Evolutionary conservation across 2,329 filamentous ascomycete genomes (phyloP).

Genomic region (Penicillium brevicompactum): DNA sequence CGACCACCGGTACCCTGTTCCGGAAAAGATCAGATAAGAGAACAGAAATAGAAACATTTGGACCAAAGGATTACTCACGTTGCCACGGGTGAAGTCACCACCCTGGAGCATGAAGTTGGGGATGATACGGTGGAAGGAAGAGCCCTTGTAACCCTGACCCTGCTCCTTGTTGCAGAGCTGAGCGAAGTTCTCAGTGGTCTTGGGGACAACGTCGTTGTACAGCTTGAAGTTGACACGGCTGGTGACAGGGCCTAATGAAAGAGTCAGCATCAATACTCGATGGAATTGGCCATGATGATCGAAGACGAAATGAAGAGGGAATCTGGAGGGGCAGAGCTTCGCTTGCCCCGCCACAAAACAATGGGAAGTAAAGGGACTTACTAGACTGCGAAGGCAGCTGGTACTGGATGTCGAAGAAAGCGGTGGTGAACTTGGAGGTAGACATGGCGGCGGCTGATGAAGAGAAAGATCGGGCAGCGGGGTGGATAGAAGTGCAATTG

Average conservation of each 20-base stretch:
- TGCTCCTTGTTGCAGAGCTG: constrained; percentile 79
- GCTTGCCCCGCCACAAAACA: constrained; percentile 20
- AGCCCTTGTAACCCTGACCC: constrained; percentile 80
- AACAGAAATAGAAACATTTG: background rate
- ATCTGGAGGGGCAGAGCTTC: constrained; percentile 10
- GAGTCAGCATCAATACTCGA: constrained; percentile 19
- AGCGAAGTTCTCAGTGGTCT: constrained; percentile 83
- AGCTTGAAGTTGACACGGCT: constrained; percentile 89
- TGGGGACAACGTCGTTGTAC: constrained; percentile 82
- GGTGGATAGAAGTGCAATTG: constrained; percentile 42
- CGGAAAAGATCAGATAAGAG: constrained; percentile 14
- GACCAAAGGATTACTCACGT: constrained; percentile 62
- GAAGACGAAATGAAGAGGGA: constrained; percentile 1
- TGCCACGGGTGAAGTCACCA: constrained; percentile 90
- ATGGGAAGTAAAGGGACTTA: constrained; percentile 28
- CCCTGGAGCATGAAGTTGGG: constrained; percentile 94
- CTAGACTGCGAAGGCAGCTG: constrained; percentile 40
- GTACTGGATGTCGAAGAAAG: constrained; percentile 74
- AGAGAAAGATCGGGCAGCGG: constrained; percentile 38
- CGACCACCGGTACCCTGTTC: constrained; percentile 81
- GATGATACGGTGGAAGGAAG: constrained; percentile 90
- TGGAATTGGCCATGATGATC: constrained; percentile 23
- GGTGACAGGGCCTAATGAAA: constrained; percentile 59
- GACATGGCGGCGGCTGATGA: constrained; percentile 70
- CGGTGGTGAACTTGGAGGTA: constrained; percentile 54